phyloP scores from a whole-genome alignment of 305 asterid species.

The Nicotiana rustica region DNA sequence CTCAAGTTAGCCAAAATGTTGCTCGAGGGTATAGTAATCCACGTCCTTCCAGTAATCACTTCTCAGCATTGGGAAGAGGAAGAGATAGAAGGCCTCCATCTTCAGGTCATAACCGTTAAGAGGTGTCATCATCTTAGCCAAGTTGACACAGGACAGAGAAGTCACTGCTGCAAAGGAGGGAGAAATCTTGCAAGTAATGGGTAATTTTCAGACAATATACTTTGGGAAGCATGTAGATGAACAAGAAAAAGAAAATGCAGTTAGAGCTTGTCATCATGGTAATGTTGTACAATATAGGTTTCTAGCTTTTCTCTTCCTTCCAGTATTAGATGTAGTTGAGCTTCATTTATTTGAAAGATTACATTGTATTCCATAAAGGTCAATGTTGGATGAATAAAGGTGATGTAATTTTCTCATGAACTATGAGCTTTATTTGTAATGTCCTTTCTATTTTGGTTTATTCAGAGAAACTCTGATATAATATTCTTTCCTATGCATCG shows the following conservation, averaged over 20 bases:
- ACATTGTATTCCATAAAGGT: neutral
- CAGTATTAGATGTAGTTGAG: neutral
- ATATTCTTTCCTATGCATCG: neutral
- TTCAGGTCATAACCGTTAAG: conserved; percentile 58
- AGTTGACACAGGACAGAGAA: neutral
- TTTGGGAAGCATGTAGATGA: neutral
- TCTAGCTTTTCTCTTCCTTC: conserved; percentile 17
- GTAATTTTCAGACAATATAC: neutral
- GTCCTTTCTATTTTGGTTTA: conserved; percentile 25
- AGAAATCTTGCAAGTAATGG: neutral
- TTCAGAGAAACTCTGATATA: neutral
- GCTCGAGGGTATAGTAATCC: conserved; percentile 56
- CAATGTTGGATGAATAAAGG: neutral
- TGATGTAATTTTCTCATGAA: conserved; percentile 1
- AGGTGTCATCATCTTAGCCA: conserved; percentile 3
- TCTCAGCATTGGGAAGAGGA: conserved; percentile 66
- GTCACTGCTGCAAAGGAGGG: neutral
- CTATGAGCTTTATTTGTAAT: neutral
- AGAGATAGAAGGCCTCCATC: conserved; percentile 68
- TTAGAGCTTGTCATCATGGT: conserved; percentile 25
- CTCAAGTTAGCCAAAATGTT: conserved; percentile 48
- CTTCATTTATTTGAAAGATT: conserved; percentile 15
- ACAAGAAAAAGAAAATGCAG: neutral
- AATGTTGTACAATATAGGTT: conserved; percentile 32
- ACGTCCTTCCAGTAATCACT: conserved; percentile 66